These are phyloP conservation scores for Ceratobasidium sp. DNA, from an alignment of 1,284 basidiomycete genomes.

Conservation along the genomic window DNA sequence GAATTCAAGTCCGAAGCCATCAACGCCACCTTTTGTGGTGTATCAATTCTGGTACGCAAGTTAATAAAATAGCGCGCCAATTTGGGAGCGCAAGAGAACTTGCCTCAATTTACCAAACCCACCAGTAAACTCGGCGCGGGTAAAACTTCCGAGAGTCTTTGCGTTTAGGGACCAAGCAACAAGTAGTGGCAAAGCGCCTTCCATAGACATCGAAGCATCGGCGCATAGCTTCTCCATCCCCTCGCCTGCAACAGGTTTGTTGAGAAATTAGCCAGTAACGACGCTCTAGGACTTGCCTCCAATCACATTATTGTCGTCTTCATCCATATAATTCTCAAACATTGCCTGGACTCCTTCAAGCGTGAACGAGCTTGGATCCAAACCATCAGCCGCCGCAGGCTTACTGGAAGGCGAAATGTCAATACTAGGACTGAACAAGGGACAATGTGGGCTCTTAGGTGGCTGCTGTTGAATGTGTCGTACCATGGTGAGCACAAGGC, in stretches of 20 bases:
- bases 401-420: constrained; percentile 19
- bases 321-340: constrained; percentile 75
- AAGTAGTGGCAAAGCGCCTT: constrained; percentile 75
- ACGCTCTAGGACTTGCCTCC: constrained; percentile 22
- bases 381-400: constrained; percentile 12
- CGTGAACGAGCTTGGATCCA: constrained; percentile 60
- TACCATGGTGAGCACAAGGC: not conserved
- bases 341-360: constrained; percentile 65
- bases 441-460: not conserved
- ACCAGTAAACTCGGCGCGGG: constrained; percentile 74
- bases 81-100: constrained; percentile 4
- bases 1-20: constrained; percentile 72
- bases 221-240: constrained; percentile 75
- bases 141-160: constrained; percentile 77
- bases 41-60: constrained; percentile 66
- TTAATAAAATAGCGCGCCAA: not conserved
- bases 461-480: not conserved
- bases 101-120: constrained; percentile 71
- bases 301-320: constrained; percentile 60
- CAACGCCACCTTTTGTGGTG: constrained; percentile 63
- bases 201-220: constrained; percentile 74
- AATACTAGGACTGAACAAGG: not conserved
- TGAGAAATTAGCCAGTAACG: not conserved
- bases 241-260: constrained; percentile 69
- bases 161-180: constrained; percentile 80